A percentile compares a stretch with the other conserved stretches of the same genome.
Evolutionary conservation across 163 green algal species (phyloP).

Genomic region (Chlamydomonas reinhardtii): DNA sequence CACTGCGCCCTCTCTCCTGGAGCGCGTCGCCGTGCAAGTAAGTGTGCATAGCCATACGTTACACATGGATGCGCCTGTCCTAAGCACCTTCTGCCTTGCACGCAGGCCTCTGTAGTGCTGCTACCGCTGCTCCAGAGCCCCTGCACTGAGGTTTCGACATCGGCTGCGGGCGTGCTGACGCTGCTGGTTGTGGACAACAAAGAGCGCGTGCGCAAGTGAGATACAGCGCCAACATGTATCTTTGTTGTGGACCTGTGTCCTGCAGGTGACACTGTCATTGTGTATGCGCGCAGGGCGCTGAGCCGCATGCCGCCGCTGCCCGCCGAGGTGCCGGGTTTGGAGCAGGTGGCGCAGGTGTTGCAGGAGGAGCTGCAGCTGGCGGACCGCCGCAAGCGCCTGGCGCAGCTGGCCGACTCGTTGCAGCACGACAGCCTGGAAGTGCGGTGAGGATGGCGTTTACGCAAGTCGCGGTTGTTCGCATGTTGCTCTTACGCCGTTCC

Average conservation of each 20-base stretch:
- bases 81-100: background rate
- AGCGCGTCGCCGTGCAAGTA: constrained; percentile 73
- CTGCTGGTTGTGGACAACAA: constrained; percentile 25
- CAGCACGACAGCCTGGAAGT: constrained; percentile 62
- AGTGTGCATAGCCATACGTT: background rate
- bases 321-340: constrained; percentile 62
- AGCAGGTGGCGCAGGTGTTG: constrained; percentile 55
- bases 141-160: constrained; percentile 8
- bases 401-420: constrained; percentile 69
- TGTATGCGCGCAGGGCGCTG: constrained; percentile 56
- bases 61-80: background rate
- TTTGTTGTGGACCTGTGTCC: background rate
- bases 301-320: constrained; percentile 75
- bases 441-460: background rate
- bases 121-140: constrained; percentile 78
- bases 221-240: no score
- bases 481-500: no score
- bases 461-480: no score
- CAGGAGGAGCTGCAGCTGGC: constrained; percentile 46
- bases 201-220: constrained; percentile 28
- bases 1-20: constrained; percentile 68
- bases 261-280: no score
- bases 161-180: constrained; percentile 61
- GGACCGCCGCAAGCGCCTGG: constrained; percentile 61
- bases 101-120: constrained; percentile 78